Evolutionary conservation across 768 basidiomycete species (phyloP).

Genomic region (Rhodotorula babjevae): DNA sequence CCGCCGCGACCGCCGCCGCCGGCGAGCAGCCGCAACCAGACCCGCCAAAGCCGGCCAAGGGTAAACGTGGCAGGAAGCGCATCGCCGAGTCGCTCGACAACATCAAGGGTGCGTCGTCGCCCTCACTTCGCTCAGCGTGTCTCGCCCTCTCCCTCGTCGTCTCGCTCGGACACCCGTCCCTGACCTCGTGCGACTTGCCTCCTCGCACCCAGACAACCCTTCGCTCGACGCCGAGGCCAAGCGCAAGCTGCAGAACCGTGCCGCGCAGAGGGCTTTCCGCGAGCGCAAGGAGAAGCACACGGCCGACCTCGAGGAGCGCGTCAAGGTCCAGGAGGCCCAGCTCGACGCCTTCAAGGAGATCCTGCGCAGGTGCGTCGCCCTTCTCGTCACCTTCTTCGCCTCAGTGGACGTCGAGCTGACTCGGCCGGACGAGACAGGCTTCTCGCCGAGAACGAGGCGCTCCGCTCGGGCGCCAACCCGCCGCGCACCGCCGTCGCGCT

Average conservation of each 20-base stretch:
- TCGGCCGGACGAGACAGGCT: neutral
- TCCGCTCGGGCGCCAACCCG: constrained; percentile 21
- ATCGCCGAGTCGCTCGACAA: neutral
- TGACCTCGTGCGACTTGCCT: neutral
- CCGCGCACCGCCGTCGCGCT: neutral
- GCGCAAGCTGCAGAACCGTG: constrained; percentile 94
- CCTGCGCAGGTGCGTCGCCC: neutral
- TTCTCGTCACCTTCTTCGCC: neutral
- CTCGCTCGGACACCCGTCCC: too few species aligned
- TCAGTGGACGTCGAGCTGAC: neutral
- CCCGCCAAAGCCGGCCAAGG: too few species aligned
- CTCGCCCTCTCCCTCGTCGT: too few species aligned
- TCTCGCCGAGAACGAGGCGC: constrained; percentile 14
- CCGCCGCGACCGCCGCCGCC: too few species aligned
- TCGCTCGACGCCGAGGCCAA: constrained; percentile 50
- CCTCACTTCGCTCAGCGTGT: neutral
- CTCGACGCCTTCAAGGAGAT: constrained; percentile 52
- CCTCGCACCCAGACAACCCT: neutral
- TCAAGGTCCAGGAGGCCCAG: constrained; percentile 77
- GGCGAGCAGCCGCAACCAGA: too few species aligned
- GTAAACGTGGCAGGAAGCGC: constrained; percentile 8
- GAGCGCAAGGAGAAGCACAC: constrained; percentile 96
- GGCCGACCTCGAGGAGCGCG: constrained; percentile 90
- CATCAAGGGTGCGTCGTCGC: neutral
- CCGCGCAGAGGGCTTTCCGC: constrained; percentile 91